Conservation (phyloP, 306 rosid species). For the Coriaria nepalensis region DNA sequence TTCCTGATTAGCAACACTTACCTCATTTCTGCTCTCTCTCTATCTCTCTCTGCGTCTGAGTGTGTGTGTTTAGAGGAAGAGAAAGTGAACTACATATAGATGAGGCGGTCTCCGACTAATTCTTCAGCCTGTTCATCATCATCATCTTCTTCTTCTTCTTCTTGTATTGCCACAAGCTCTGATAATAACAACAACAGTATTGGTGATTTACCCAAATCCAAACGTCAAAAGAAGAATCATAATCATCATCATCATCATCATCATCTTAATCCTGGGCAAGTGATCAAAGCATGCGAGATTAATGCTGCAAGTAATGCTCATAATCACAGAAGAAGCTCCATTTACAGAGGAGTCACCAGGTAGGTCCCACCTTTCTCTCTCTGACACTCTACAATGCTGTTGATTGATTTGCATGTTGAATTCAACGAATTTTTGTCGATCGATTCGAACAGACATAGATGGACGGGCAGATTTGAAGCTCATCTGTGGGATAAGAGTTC, state of each 20-base stretch:
- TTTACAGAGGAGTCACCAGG: slow-evolving; percentile 96
- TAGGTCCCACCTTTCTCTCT: slow-evolving; percentile 5
- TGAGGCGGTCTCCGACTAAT: slow-evolving; percentile 58
- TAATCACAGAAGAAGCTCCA: slow-evolving; percentile 49
- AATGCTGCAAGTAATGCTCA: slow-evolving; percentile 3
- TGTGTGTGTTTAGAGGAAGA: not conserved
- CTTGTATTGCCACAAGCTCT: slow-evolving; percentile 16
- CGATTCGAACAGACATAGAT: slow-evolving; percentile 51
- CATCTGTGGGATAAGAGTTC: slow-evolving; percentile 91
- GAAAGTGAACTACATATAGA: slow-evolving; percentile 12
- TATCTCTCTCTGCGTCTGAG: too few relatives aligned
- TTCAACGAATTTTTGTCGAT: slow-evolving; percentile 2
- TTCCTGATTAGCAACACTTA: not conserved
- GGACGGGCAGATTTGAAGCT: slow-evolving; percentile 98
- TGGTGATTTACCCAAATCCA: slow-evolving; percentile 14
- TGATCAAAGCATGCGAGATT: slow-evolving; percentile 18
- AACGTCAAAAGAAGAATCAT: slow-evolving; percentile 21
- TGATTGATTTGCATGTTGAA: slow-evolving; percentile 40
- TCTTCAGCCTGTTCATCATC: slow-evolving; percentile 33
- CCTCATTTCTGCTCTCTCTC: not conserved
- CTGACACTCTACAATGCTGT: not conserved
- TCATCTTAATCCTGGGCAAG: too few relatives aligned
- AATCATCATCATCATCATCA: too few relatives aligned
- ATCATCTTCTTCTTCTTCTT: slow-evolving; percentile 31
- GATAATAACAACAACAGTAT: not conserved